Evolutionary conservation across 2,329 filamentous ascomycete species (phyloP), one percentile per base, ranked within the genome.

Genomic region (Trichoderma afroharzianum): DNA sequence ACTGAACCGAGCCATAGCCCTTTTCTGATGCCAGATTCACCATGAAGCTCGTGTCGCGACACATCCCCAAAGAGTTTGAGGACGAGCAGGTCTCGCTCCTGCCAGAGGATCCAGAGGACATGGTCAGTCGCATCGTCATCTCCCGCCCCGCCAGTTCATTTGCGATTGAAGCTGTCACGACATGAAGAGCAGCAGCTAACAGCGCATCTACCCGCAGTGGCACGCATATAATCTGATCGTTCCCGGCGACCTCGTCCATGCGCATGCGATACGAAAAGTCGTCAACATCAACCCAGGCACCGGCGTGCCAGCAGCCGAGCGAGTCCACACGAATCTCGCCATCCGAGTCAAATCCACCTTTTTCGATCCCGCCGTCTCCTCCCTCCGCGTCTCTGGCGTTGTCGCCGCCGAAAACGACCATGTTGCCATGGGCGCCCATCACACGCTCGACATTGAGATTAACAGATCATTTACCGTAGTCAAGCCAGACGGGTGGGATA

Each of bases 401-500:
- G 85, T 90, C 72, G 80, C 83, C 71, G 80, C 81, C 53, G 87
- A 89, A 77, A 89, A 88, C 76, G 80, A 82, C 39, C 82, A 85
- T 72, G 87, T 88, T 71, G 81, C 82, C 74, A 78, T 87, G 55
- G 88, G 88, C 66, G 84, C 88, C 72, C 85, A 88, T 76, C 88
- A 90, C 77, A 89, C 88, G 2, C 84, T 90, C 74, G 95, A 98
- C 75, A 87, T 99, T 59, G 95, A 98, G 80, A 85, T 97, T 71
- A 90, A 96, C 77, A 88, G 95, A 55, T 91, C 94, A 64, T 98
- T 98, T 77, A 95, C 93, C 7, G 81, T 99, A 8, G 92, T 94
- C 83, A 98, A 98, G 82, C 88, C 88, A 50, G 91, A 81, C 69
- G 82, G 94, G 55, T 99, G 96, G 96, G 96, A 99, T 81, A 95